Percentiles rank a stretch among this genome's conserved stretches.
Conservation (phyloP, 768 basidiomycete genomes). For the Kwoniella europaea region DNA sequence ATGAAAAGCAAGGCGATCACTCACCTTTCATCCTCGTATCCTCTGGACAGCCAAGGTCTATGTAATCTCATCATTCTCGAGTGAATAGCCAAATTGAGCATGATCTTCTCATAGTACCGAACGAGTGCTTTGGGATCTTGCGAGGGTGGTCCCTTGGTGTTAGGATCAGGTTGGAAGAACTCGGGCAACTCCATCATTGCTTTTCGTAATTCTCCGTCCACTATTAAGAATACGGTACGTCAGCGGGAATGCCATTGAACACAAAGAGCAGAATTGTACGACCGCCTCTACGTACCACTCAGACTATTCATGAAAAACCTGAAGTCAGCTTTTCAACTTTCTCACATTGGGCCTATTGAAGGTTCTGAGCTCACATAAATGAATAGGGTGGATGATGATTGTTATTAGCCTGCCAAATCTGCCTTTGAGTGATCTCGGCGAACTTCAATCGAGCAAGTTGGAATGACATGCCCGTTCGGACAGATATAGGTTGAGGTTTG, state of each 20-base stretch:
- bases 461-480: slow-evolving; percentile 57
- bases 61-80: slow-evolving; percentile 57
- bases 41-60: slow-evolving; percentile 57
- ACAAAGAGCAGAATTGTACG: too few species aligned
- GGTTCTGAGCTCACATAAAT: slow-evolving; percentile 47
- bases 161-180: slow-evolving; percentile 53
- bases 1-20: slow-evolving; percentile 8
- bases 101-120: slow-evolving; percentile 57
- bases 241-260: not conserved
- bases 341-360: too few species aligned
- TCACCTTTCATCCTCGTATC: slow-evolving; percentile 56
- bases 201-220: slow-evolving; percentile 54
- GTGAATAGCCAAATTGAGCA: slow-evolving; percentile 57
- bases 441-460: slow-evolving; percentile 56
- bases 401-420: slow-evolving; percentile 58
- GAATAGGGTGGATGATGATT: slow-evolving; percentile 55
- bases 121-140: slow-evolving; percentile 48
- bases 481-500: slow-evolving; percentile 43
- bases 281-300: slow-evolving; percentile 23
- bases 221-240: not conserved
- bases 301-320: slow-evolving; percentile 9
- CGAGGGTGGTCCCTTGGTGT: slow-evolving; percentile 31
- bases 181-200: slow-evolving; percentile 56
- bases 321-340: not conserved
- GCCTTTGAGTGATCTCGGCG: slow-evolving; percentile 55